phyloP scores from a whole-genome alignment of 73 alveolate species.

The Uronychia setigera region DNA sequence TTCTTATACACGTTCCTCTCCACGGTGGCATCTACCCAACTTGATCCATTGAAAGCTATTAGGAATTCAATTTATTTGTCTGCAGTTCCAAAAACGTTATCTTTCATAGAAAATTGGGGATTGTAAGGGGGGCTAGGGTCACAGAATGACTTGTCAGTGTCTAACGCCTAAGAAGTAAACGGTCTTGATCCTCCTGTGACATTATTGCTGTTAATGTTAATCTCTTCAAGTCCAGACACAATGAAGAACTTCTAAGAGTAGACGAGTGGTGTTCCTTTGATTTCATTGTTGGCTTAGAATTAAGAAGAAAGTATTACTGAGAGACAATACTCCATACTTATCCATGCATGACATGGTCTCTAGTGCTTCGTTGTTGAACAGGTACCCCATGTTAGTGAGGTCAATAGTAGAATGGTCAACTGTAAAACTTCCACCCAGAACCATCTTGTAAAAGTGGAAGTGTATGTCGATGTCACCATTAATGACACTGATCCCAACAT shows the following conservation, averaged over 20 bases:
- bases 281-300: background rate
- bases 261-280: background rate
- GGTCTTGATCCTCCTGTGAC: background rate
- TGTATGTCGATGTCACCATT: too few relatives aligned
- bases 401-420: background rate
- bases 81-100: too few relatives aligned
- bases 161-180: too few relatives aligned
- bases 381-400: background rate
- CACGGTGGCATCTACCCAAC: too few relatives aligned
- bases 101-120: too few relatives aligned
- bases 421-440: background rate
- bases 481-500: too few relatives aligned
- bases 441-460: background rate
- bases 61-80: too few relatives aligned
- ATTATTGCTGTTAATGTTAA: background rate
- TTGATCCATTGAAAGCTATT: too few relatives aligned
- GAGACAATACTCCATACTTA: background rate
- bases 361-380: background rate
- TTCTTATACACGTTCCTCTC: too few relatives aligned
- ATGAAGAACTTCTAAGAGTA: background rate
- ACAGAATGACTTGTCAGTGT: too few relatives aligned
- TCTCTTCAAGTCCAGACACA: background rate
- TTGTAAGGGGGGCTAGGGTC: too few relatives aligned
- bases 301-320: background rate
- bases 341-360: background rate